Evolutionary conservation across 352 stramenopile genomes (phyloP), one percentile per base, ranked within the genome.

Genomic region (Phytophthora foliorum): DNA sequence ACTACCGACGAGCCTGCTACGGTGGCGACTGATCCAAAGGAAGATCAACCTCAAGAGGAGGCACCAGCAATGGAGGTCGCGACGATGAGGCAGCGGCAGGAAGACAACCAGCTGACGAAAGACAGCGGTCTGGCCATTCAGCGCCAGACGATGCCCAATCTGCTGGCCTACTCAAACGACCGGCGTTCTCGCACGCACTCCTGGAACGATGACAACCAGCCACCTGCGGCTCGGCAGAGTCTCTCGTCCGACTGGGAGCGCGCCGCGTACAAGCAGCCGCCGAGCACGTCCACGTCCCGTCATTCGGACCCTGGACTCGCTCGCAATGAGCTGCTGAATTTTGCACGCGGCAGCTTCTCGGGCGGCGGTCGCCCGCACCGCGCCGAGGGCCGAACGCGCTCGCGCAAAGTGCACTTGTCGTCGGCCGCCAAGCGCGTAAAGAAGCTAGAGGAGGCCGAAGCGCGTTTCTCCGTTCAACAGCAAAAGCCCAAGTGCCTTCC

Each of bases 381-480:
- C 8, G 75, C 77, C 11, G 87, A 93, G 46, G 61, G 60, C 13
- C 80, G 84, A 52, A 64, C 59, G 9, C 84, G 84, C 56, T 77
- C 64, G 21, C 84, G 87, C 22, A 88, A 88, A 22, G 82, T 94
- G 56, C 85, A 94, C 53, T 70, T 93, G 59, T 94, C 87, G 27
- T 93, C 87, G 14, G 87, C 85, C 10, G 87, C 87, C 46, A 94
- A 94, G 79, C 87, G 87, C 49, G 81, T 93, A 10, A 93, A 94
- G 71, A 89, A 80, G 54, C 79, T 93, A n/a, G 87, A 94, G 53
- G 87, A 94, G 50, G 76, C 90, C 41, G 87, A 94, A 60, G 86
- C 86, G 14, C 81, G 84, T 17, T 92, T 93, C 57, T 80, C 67
- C 42, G 44, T 77, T 56, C 64, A 80, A 57, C 50, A 71, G 51